phyloP scores from a whole-genome alignment of 345 rosid species.

The Mallotus nudiflorus region DNA sequence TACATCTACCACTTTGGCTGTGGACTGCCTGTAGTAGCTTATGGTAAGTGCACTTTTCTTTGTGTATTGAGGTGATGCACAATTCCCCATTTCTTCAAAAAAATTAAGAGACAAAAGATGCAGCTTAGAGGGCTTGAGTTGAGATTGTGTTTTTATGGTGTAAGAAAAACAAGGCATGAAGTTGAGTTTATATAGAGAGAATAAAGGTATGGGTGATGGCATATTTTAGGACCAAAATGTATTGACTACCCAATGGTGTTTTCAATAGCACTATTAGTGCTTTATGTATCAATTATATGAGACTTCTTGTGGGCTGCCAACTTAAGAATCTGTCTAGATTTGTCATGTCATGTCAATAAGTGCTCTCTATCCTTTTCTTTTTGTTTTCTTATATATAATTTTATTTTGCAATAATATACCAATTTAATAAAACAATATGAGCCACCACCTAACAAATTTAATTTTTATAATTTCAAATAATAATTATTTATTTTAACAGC shows the following conservation, averaged over 20 bases:
- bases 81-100: slow-evolving; percentile 37
- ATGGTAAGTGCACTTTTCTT: not conserved
- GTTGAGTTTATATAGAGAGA: slow-evolving; percentile 9
- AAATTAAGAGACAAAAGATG: not conserved
- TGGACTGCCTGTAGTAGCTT: slow-evolving; percentile 14
- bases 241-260: not conserved
- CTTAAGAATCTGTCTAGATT: not conserved
- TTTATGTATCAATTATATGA: not conserved
- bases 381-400: not conserved
- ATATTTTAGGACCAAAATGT: not conserved
- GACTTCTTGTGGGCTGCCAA: not conserved
- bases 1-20: slow-evolving; percentile 36
- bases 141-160: not conserved
- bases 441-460: not conserved
- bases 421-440: not conserved
- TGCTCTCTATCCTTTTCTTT: not conserved
- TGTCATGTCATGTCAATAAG: not conserved
- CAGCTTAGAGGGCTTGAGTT: not conserved
- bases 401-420: not conserved
- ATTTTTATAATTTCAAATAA: no score
- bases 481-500: no score
- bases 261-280: not conserved
- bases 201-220: not conserved
- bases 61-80: slow-evolving; percentile 32
- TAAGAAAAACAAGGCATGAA: not conserved